phyloP scores from a whole-genome alignment of 331 rosid species.

The Prunus yedoensis region DNA sequence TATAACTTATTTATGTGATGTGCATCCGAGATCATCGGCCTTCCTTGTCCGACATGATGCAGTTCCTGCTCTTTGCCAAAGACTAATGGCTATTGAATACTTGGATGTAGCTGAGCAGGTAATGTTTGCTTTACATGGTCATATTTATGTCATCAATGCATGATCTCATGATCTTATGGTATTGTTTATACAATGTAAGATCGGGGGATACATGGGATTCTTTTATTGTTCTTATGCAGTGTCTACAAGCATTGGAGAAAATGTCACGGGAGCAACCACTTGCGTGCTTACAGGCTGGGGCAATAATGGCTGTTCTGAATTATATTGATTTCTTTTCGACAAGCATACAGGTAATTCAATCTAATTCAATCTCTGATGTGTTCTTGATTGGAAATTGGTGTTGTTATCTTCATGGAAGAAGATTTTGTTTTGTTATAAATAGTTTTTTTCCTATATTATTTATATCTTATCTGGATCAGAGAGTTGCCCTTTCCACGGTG shows the following conservation, averaged over 20 bases:
- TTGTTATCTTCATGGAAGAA: not conserved
- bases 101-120: conserved; percentile 99
- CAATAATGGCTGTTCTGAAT: conserved; percentile 84
- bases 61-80: conserved; percentile 76
- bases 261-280: conserved; percentile 95
- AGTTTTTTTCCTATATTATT: not conserved
- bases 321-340: conserved; percentile 94
- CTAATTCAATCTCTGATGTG: conserved; percentile 15
- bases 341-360: conserved; percentile 67
- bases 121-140: conserved; percentile 24
- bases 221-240: conserved; percentile 42
- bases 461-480: conserved; percentile 39
- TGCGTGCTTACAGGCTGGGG: conserved; percentile 89
- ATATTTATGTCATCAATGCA: conserved; percentile 1
- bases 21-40: conserved; percentile 73
- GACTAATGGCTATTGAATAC: conserved; percentile 73
- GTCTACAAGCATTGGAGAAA: conserved; percentile 96
- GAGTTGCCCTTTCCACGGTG: conserved; percentile 94
- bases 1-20: conserved; percentile 86
- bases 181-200: conserved; percentile 1
- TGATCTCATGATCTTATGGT: too few relatives aligned
- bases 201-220: conserved; percentile 2
- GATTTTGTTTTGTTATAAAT: conserved; percentile 12
- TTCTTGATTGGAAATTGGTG: not conserved
- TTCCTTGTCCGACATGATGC: conserved; percentile 84